Base-by-base conservation (phyloP, 179 eudicot genomes). In the Spergularia azorica region DNA sequence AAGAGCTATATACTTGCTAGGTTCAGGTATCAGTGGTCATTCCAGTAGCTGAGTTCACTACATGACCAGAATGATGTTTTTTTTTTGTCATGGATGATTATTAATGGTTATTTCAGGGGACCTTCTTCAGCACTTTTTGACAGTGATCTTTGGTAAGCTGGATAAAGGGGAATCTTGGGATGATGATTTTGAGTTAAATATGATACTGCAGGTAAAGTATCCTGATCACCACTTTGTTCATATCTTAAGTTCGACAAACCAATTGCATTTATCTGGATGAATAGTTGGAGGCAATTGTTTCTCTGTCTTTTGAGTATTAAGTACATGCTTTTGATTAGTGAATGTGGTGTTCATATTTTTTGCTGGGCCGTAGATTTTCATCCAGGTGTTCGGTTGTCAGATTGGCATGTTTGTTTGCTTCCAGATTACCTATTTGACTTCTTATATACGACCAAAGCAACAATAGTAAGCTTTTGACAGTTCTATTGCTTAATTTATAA, bases 121-220 rank as follows among this genome's bases (percentile, higher is more conserved):
- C 89, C 87, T 95, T 62, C 90, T 96, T 74, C 99, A 93, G 83
- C 97, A 96, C 80, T 93, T 96, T 76, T 78, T 96, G 85, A 86
- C 90, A 26, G 92, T 94, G 70, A 83, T 90, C 81, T 95, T 96
- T 81, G 86, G 70, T 75, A 90, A 90, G 87, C 83, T 96, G 81
- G 98, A 96, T 80, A 91, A 86, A 88, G 99, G 98, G 76, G 94
- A 96, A 79, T 84, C 88, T 13, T 89, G 96, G 89, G 98, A 96
- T 81, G 99, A 96, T 84, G 98, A 93, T 82, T 96, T 96, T 89
- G 99, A 96, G 91, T 81, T 96, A 81, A 93, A 93, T 83, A 83
- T 91, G 83, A 87, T 91, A 77, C 77, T 96, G 79, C 99, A 96
- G 98, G 99, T 90, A 73, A 67, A 62, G 51, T 64, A 81, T 63